Base-by-base conservation (phyloP, 192 early-diverging fungal species). In the Entophlyctis luteolus region DNA sequence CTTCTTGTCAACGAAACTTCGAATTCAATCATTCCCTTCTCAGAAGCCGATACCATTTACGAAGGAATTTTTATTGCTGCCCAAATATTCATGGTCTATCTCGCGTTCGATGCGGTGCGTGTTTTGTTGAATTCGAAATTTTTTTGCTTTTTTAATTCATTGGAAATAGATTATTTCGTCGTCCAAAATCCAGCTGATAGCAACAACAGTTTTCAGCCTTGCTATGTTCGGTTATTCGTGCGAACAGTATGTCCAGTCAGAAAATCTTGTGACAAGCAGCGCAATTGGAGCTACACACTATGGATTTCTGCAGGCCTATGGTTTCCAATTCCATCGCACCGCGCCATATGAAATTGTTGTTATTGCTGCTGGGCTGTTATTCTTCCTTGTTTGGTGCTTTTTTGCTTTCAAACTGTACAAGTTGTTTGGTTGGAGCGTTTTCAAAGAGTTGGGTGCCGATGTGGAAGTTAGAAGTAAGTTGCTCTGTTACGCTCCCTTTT, bases 381-480 rank as follows among this genome's bases (percentile, higher is more conserved):
- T 79, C 72, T 25, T 58, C 25, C 20, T 67, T 38, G 79, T 73
- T 1, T 83, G 83, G 81, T 2, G 69, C 33, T 67, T 74, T 48
- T 50, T 83, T 22, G 20, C 69, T 3, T 72, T 56, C 35, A 79
- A 75, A 38, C 72, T 85, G 39, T 79, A 83, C 67, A 58, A 71
- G 14, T 62, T 83, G 4, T 85, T 83, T 78, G 83, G 83, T 23
- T 85, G 83, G 83, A 75, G 59, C 20, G 72, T 81, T 8, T 85
- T 79, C 67, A 85, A 85, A 69, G 73, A 81, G 48, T 67, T 85
- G 25, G 83, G 83, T 16, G 83, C 83, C 1, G 83, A 85, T 55
- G 68, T 85, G 20, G 47, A 55, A 28, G 75, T 85, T 1, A 55
- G 74, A 47, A 73, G 77, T 79, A 67, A 75, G 81, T 25, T 29